Base-by-base conservation (phyloP, 495 filamentous ascomycete genomes). In the Cercophora newfieldiana region DNA sequence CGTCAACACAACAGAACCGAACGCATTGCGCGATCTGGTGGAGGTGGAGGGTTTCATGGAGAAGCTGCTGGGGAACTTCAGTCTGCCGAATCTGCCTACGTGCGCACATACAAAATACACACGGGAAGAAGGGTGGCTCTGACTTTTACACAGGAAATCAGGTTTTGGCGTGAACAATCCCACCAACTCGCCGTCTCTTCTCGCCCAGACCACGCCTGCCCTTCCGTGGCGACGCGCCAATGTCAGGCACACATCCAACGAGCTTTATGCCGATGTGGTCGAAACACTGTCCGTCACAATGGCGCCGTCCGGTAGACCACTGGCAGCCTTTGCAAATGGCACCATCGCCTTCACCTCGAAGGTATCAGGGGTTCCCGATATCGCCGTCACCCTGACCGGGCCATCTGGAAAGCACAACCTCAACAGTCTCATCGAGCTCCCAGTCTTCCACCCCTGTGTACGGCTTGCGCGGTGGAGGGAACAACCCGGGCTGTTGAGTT, bases 391-490 rank as follows among this genome's bases (percentile, higher is more conserved):
- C 8, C 85, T 99, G 49, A 88, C 88, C 0, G 84, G 90, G 1
- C 89, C 92, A 0, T 91, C 91, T 7, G 91, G 91, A 71, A 89
- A 78, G 68, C 89, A 90, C 75, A 85, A 87, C 50, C 84, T 97
- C 54, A 86, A 82, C 30, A 85, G 85, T 58, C 86, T 91, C 25
- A 84, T 98, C 61, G 88, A 93, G 64, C 78, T 97, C n/a, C 94
- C 94, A 0, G 93, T 97, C 0, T 99, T 99, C 72, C 95, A 99
- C 72, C 95, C 95, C 0, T 98, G 93, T 74, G 95, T 99, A 8
- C 83, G 96, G 19, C 78, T 98, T 21, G 89, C 87, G 21, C 81
- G 87, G 44, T 99, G 95, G 95, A 85, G 88, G 62, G 92, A 96
- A 63, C 85, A 85, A 44, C 93, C 95, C 0, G 95, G 95, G 1